Percentiles rank a stretch among this genome's conserved stretches.
Conservation (phyloP, 306 rosid species). For the Geum urbanum region DNA sequence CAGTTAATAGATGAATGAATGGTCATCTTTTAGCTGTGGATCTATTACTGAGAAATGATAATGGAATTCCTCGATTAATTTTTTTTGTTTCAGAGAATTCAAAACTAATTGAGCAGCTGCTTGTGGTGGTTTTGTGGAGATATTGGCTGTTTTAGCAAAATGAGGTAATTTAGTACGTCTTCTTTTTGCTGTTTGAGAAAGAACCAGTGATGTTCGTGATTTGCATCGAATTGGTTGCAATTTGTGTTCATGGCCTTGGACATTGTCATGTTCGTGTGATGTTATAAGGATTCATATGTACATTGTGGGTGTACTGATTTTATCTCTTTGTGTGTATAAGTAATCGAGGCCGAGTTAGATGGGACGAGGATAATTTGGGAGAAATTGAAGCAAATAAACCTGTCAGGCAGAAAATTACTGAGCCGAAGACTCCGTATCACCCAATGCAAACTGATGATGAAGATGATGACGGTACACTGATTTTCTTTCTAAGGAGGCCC, state of each 20-base stretch:
- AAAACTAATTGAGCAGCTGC: conserved; percentile 23
- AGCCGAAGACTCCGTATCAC: conserved; percentile 98
- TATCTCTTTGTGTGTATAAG: conserved; percentile 5
- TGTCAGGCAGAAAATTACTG: conserved; percentile 96
- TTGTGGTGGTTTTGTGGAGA: conserved; percentile 26
- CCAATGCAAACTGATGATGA: conserved; percentile 89
- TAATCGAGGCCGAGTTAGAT: conserved; percentile 66
- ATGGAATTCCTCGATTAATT: background rate
- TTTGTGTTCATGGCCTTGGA: background rate
- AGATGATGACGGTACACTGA: conserved; percentile 69
- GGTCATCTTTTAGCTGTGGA: background rate
- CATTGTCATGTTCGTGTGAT: background rate
- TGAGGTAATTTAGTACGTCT: conserved; percentile 49
- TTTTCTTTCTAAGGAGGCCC: conserved; percentile 8
- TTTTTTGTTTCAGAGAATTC: conserved; percentile 37
- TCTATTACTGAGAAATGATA: conserved; percentile 12
- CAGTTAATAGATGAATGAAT: background rate
- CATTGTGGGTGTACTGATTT: conserved; percentile 2
- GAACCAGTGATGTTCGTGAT: background rate
- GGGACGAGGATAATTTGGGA: conserved; percentile 87
- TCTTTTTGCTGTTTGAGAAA: background rate
- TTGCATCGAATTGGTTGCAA: background rate
- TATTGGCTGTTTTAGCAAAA: conserved; percentile 34
- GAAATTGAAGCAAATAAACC: conserved; percentile 97
- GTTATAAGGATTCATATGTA: background rate